Evolutionary conservation across 164 flowering plant species (phyloP), one percentile per base, ranked within the genome.

Genomic region (Umbellularia californica): DNA sequence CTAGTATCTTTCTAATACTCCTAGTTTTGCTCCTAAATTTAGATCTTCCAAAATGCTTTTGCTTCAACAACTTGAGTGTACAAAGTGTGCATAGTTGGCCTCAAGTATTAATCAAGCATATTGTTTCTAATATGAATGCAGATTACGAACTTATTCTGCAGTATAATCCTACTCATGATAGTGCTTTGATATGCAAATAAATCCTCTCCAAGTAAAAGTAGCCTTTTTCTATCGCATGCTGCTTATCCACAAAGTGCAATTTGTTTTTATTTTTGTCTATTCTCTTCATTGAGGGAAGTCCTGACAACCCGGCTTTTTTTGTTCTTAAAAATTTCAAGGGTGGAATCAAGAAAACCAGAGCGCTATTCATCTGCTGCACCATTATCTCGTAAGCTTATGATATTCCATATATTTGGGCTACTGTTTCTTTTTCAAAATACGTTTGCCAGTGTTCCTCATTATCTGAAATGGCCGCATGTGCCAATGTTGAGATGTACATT

Each of bases 341-440:
- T 88, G 86, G 97, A 92, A 81, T 93, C 99, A 33, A 87, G 99
- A 82, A 95, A 92, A 79, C 97, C 99, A 41, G 99, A 95, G 77
- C 94, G 99, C 23, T 95, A 95, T 86, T 95, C 99, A 58, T 95
- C 99, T 72, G 99, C 99, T 70, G 98, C 99, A 65, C 98, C 97
- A 75, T 80, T 95, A 63, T 93, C 99, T 70, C 96, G 99, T 95
- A 86, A 25, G 52, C 58, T 30, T 41, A 35, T 13, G 60, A 5
- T 19, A 71, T 58, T n/a, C 55, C 28, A 58, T 71, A 24, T 30
- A 58, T 28, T 58, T 28, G 55, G n/a, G 55, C 24, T 15, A 74
- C 12, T 47, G 58, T 10, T 2, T 70, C 27, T 15, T 25, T 11
- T 6, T 60, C 25, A 71, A 50, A 22, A 7, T 35, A 28, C 0